Conservation (phyloP, 257 asterid genomes). For the Sherardia arvensis region DNA sequence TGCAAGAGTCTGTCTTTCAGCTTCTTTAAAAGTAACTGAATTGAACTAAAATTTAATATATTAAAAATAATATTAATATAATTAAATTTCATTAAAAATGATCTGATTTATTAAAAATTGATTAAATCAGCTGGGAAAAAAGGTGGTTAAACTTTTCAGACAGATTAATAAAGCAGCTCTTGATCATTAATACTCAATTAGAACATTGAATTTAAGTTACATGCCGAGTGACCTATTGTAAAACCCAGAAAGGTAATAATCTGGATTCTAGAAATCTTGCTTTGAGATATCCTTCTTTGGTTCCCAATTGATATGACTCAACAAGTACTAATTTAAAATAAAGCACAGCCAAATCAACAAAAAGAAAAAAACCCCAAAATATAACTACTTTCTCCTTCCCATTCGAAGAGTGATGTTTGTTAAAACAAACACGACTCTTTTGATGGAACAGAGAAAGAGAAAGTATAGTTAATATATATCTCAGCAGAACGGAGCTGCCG, state of each 20-base stretch:
- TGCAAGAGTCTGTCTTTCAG: too few species aligned
- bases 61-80: too few species aligned
- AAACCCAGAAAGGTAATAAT: neutral
- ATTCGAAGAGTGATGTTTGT: neutral
- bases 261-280: neutral
- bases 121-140: too few species aligned
- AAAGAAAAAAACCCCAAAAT: too few species aligned
- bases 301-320: slow-evolving; percentile 14
- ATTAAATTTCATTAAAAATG: too few species aligned
- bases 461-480: neutral
- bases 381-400: neutral
- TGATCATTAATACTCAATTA: neutral
- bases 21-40: too few species aligned
- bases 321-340: neutral
- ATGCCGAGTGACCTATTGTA: neutral
- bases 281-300: slow-evolving; percentile 38
- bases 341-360: neutral
- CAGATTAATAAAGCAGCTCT: neutral
- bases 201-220: neutral
- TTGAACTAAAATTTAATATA: too few species aligned
- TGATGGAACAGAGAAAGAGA: too few species aligned
- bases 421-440: neutral
- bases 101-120: too few species aligned
- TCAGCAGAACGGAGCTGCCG: slow-evolving; percentile 17
- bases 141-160: too few species aligned